These are phyloP conservation scores for Lactarius quietus DNA, from an alignment of 768 basidiomycete species.

Conservation along the genomic window DNA sequence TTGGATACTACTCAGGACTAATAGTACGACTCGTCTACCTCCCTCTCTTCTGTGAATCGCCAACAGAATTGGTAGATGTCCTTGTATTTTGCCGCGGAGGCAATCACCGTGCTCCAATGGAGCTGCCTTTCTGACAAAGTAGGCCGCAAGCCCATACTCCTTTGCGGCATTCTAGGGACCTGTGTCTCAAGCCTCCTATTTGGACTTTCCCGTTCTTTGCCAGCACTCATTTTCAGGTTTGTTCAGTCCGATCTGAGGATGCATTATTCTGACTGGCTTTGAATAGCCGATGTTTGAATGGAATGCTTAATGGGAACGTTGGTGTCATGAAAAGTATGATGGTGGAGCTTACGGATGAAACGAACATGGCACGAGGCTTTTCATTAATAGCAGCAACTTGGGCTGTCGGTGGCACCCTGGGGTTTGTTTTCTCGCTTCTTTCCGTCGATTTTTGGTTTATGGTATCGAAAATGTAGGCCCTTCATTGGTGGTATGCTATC, in stretches of 20 bases:
- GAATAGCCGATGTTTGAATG: constrained; percentile 26
- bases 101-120: constrained; percentile 47
- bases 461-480: background rate
- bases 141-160: constrained; percentile 48
- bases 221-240: constrained; percentile 32
- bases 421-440: constrained; percentile 8
- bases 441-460: background rate
- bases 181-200: constrained; percentile 36
- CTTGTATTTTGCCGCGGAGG: constrained; percentile 46
- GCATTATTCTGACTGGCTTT: constrained; percentile 55
- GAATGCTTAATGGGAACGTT: constrained; percentile 7
- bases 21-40: constrained; percentile 36
- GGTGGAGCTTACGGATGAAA: constrained; percentile 60
- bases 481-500: constrained; percentile 27
- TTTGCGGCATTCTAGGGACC: constrained; percentile 37
- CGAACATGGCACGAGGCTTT: constrained; percentile 48
- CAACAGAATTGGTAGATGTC: constrained; percentile 37
- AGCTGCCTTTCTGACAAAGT: constrained; percentile 45
- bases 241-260: background rate
- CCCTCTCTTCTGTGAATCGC: background rate
- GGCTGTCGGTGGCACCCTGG: constrained; percentile 14
- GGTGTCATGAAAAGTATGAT: constrained; percentile 36
- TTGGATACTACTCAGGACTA: constrained; percentile 49
- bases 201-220: constrained; percentile 38
- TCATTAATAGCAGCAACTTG: constrained; percentile 34